Percentiles rank a stretch among this genome's conserved stretches.
Conservation (phyloP, 306 rosid species). For the Corylus heterophylla region DNA sequence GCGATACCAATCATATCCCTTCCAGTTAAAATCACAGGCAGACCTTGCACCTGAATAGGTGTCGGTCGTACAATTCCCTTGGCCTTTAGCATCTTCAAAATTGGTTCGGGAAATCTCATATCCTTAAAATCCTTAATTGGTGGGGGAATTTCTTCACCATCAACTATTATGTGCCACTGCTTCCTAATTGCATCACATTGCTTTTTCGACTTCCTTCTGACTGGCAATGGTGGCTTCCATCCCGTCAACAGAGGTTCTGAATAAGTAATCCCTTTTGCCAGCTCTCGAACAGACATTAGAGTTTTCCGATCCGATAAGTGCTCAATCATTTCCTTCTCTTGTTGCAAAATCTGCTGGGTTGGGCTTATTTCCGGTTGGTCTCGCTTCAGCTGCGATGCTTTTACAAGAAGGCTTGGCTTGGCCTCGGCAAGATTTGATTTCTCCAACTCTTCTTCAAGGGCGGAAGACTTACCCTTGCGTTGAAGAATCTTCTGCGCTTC, state of each 20-base stretch:
- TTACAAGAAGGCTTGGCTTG: constrained; percentile 79
- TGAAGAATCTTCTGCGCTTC: constrained; percentile 84
- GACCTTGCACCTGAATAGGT: constrained; percentile 96
- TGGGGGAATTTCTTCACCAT: constrained; percentile 77
- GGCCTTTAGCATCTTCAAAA: constrained; percentile 70
- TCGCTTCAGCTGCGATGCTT: constrained; percentile 80
- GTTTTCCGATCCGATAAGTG: constrained; percentile 79
- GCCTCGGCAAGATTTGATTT: constrained; percentile 55
- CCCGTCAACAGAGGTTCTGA: constrained; percentile 78
- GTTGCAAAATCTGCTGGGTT: constrained; percentile 75
- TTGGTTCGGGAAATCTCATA: constrained; percentile 86
- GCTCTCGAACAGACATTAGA: constrained; percentile 84
- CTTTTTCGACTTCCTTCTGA: constrained; percentile 66
- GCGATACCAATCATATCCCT: constrained; percentile 98
- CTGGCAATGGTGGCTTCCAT: constrained; percentile 86
- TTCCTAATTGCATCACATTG: constrained; percentile 71
- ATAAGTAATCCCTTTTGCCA: constrained; percentile 90
- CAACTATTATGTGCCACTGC: constrained; percentile 93
- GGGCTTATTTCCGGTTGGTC: constrained; percentile 84
- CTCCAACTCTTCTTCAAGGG: constrained; percentile 70
- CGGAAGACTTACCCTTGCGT: constrained; percentile 70
- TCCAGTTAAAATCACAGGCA: constrained; percentile 85
- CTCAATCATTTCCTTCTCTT: constrained; percentile 94
- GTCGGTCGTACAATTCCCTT: constrained; percentile 96
- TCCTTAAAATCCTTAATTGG: constrained; percentile 87